Base-by-base conservation (phyloP, 768 basidiomycete genomes). In the Tricholoma saponaceum region DNA sequence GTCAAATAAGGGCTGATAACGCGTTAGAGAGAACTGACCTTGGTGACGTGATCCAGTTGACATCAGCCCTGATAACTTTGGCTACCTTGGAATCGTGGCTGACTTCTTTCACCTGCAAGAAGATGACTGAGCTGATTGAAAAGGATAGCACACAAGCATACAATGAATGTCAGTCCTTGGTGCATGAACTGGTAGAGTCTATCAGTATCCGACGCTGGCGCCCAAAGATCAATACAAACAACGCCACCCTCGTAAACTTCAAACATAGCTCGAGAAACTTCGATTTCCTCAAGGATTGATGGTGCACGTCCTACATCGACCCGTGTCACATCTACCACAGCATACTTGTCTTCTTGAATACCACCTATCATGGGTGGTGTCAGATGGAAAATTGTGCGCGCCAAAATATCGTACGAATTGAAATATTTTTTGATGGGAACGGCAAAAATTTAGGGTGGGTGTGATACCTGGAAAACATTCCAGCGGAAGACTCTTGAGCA, bases 211-310 rank as follows among this genome's bases (percentile, higher is more conserved):
- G 33, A 49, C 47, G 10, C 4, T 13, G 12, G 16, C 10, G 22
- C 28, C 43, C 26, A 18, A 51, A 43, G 37, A 56, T 9, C 35
- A 2, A 16, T 37, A 75, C 77, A 61, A 69, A 90, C 90, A 60
- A 95, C 85, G 4, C 86, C 92, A 12, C 93, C 94, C 72, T 95
- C 92, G 64, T 95, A 96, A 8, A 90, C 73, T 69, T 95, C 94
- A 62, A 95, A 96, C 55, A 93, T 72, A 0, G 92, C 91, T 28
- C 93, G 76, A 20, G 89, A 92, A 41, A 87, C 70, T 70, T 95
- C 94, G 22, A 92, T 76, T 67, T 95, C 91, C 71, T 96, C 93
- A 8, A 96, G 65, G 30, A 90, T 76, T 16, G 67, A 74, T 18
- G 73, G 69, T 0, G 69, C 50, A 32, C 64, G 20, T 44, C 65